Evolutionary conservation across 106 monocot genomes (phyloP).

Genomic region (Acorus calamus): DNA sequence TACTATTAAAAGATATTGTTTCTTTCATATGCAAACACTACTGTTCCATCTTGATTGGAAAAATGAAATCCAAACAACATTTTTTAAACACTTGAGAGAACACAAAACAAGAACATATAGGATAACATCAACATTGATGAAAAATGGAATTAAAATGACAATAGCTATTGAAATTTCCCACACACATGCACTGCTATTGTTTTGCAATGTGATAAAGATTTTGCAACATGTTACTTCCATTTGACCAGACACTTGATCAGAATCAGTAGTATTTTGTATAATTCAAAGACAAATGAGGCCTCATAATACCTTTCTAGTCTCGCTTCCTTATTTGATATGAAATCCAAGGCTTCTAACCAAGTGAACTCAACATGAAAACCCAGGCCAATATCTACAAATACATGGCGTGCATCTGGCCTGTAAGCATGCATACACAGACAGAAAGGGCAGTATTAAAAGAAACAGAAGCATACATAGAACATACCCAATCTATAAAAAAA

Average conservation of each 20-base stretch:
- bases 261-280: not conserved
- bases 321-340: constrained; percentile 71
- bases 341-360: constrained; percentile 83
- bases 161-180: too few species aligned
- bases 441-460: constrained; percentile 3
- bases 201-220: too few species aligned
- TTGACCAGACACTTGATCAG: not conserved
- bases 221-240: too few species aligned
- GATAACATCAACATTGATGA: too few species aligned
- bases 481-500: not conserved
- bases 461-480: not conserved
- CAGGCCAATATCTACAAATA: constrained; percentile 90
- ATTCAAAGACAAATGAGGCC: not conserved
- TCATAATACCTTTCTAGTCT: constrained; percentile 54
- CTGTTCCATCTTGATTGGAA: too few species aligned
- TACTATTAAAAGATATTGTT: too few species aligned
- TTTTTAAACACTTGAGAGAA: too few species aligned
- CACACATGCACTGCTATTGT: too few species aligned
- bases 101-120: too few species aligned
- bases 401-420: constrained; percentile 72
- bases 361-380: constrained; percentile 98
- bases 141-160: too few species aligned
- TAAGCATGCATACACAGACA: not conserved
- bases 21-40: too few species aligned
- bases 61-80: too few species aligned